These are phyloP conservation scores for Lentinula lateritia DNA, from an alignment of 768 basidiomycete species.

Conservation along the genomic window DNA sequence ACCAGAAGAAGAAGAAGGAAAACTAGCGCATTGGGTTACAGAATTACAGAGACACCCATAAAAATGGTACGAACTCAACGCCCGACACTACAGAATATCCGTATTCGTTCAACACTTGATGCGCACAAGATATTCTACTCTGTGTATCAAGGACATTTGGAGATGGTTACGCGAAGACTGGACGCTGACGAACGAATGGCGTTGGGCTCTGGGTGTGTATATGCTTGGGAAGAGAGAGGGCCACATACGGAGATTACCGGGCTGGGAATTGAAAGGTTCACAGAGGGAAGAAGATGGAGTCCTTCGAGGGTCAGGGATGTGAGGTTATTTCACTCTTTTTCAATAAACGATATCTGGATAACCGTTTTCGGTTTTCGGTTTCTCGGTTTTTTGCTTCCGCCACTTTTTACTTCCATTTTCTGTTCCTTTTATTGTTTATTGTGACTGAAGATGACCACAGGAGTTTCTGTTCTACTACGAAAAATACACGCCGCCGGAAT, in stretches of 20 bases:
- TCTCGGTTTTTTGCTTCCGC: constrained; percentile 1
- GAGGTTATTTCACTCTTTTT: constrained; percentile 16
- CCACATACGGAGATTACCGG: constrained; percentile 73
- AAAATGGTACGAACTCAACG: constrained; percentile 46
- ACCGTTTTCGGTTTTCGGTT: background rate
- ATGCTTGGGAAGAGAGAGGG: constrained; percentile 63
- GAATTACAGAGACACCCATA: background rate
- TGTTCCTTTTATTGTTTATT: background rate
- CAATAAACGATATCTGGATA: background rate
- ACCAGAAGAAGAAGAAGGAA: background rate
- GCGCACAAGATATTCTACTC: constrained; percentile 80
- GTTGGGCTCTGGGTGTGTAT: constrained; percentile 48
- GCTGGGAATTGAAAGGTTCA: constrained; percentile 80
- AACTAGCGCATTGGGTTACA: background rate
- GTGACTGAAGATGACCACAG: constrained; percentile 26
- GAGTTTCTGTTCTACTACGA: constrained; percentile 87
- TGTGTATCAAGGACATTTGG: constrained; percentile 54
- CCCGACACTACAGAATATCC: constrained; percentile 66
- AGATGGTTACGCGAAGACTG: constrained; percentile 71
- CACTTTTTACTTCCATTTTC: no score
- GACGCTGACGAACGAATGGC: constrained; percentile 71
- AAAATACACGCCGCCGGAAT: constrained; percentile 51
- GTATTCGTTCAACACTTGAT: constrained; percentile 72
- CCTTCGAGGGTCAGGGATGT: constrained; percentile 82
- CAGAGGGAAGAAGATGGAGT: constrained; percentile 79